Base-by-base conservation (phyloP, 2,329 filamentous ascomycete species). In the Talaromyces rugulosus region DNA sequence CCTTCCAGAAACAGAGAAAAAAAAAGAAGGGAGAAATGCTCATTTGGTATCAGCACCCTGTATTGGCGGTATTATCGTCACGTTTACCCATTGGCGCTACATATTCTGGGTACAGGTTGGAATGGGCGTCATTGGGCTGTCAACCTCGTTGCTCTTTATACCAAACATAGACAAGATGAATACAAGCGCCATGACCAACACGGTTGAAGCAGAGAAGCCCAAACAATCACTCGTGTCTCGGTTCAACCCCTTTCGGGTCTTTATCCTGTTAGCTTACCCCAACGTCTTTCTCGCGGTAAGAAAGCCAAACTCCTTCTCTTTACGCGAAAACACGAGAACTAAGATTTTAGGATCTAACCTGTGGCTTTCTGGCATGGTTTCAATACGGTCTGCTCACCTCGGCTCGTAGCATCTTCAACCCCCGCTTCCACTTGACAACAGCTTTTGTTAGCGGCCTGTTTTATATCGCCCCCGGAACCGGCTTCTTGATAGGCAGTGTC, bases 51-150 rank as follows among this genome's bases (percentile, higher is more conserved):
- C 40, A 61, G 58, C 55, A 42, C 31, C 77, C 9, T 89, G 91
- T 68, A 79, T 92, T 9, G 89, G 89, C 31, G 90, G 90, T 36
- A 86, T 92, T 58, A 90, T 94, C 59, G 89, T 93, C 40, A 92
- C 89, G 0, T 92, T 87, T 72, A 81, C 82, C 4, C 83, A 81
- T 3, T 94, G 90, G 90, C 84, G 89, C 23, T 84, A 85, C 60
- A 92, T 92, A 62, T 92, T 91, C 77, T 92, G 89, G 87, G 78
- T 92, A 0, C 90, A 93, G 71, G 86, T 87, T 1, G 89, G 82
- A 0, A 81, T 92, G 54, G 86, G 87, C 0, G 87, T 83, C 1
- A 70, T 84, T 0, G 88, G 85, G 0, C 78, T 83, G 0, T 40
- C 86, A 0, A 81, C 87, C 0, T 83, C 89, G 16, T 80, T 86